A percentile compares a stretch with the other conserved stretches of the same genome.
Evolutionary conservation across 2,329 filamentous ascomycete genomes (phyloP).

Genomic region (Fusarium paranaense): DNA sequence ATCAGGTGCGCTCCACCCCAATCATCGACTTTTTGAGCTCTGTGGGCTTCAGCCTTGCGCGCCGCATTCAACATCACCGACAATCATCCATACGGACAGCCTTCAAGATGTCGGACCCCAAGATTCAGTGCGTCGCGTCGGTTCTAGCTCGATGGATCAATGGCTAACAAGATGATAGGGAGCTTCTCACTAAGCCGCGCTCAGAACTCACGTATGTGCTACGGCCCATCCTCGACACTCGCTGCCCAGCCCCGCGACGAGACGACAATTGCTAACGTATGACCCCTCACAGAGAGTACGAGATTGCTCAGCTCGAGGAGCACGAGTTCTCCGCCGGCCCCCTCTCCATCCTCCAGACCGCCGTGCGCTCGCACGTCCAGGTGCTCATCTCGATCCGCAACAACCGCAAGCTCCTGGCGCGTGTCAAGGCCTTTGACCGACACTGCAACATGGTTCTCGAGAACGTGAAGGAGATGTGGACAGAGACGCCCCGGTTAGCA

Average conservation of each 20-base stretch:
- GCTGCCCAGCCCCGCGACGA: slow-evolving; percentile 28
- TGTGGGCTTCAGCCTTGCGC: slow-evolving; percentile 50
- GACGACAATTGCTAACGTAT: slow-evolving; percentile 30
- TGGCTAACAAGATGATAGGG: slow-evolving; percentile 64
- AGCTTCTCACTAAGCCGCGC: slow-evolving; percentile 89
- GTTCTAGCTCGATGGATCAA: not conserved
- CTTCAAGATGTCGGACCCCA: slow-evolving; percentile 71
- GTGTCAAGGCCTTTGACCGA: slow-evolving; percentile 97
- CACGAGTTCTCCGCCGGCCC: slow-evolving; percentile 66
- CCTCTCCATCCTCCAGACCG: slow-evolving; percentile 94
- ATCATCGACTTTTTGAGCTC: slow-evolving; percentile 49
- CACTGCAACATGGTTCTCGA: slow-evolving; percentile 99
- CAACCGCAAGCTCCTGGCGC: slow-evolving; percentile 96
- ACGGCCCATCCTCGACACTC: slow-evolving; percentile 15
- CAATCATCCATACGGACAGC: slow-evolving; percentile 25
- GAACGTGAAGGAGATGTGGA: slow-evolving; percentile 98
- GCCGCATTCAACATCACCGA: slow-evolving; percentile 36
- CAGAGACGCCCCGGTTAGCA: slow-evolving; percentile 85
- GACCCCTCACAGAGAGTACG: slow-evolving; percentile 77
- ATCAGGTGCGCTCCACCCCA: slow-evolving; percentile 38
- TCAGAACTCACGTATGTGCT: slow-evolving; percentile 85
- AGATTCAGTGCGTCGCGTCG: slow-evolving; percentile 73
- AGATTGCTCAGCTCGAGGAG: slow-evolving; percentile 78
- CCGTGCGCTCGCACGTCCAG: slow-evolving; percentile 92
- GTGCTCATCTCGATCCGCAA: slow-evolving; percentile 97